phyloP scores from a whole-genome alignment of 2,329 filamentous ascomycete genomes.

The Aspergillus viridinutans region DNA sequence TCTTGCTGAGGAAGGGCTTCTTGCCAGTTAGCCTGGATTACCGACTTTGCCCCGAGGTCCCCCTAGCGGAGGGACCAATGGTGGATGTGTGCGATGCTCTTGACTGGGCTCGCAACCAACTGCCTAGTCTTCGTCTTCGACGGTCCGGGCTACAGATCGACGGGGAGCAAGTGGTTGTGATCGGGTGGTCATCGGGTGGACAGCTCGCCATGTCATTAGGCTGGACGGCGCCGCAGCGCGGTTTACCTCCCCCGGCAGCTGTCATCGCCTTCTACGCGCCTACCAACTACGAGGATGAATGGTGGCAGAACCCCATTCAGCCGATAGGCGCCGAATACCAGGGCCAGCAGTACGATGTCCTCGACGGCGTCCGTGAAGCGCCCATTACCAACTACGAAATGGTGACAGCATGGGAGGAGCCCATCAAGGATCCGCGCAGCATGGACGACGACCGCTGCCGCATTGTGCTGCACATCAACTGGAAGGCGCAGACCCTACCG shows the following conservation, averaged over 20 bases:
- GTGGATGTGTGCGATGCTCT: constrained; percentile 5
- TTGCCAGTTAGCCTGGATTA: constrained; percentile 50
- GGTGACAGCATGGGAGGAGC: neutral
- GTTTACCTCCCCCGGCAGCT: constrained; percentile 38
- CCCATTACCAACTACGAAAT: constrained; percentile 19
- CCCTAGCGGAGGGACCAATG: constrained; percentile 41
- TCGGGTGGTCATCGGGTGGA: constrained; percentile 51
- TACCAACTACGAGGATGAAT: constrained; percentile 34
- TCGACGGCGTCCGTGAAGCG: neutral
- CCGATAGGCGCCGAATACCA: neutral
- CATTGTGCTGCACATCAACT: constrained; percentile 43
- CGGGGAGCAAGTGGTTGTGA: constrained; percentile 30
- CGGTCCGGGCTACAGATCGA: constrained; percentile 5
- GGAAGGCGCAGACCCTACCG: constrained; percentile 36
- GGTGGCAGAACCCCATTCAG: constrained; percentile 7
- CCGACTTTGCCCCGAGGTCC: constrained; percentile 48
- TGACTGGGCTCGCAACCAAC: constrained; percentile 30
- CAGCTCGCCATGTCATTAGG: constrained; percentile 43
- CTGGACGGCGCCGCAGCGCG: constrained; percentile 31
- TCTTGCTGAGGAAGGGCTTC: constrained; percentile 39
- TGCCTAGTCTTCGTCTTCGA: constrained; percentile 25
- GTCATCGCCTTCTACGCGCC: constrained; percentile 47
- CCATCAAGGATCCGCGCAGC: constrained; percentile 15
- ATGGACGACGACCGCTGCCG: constrained; percentile 33
- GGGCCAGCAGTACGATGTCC: constrained; percentile 7